These are phyloP conservation scores for Cyberlindnera galapagoensis DNA, from an alignment of 805 yeast species.

Conservation along the genomic window DNA sequence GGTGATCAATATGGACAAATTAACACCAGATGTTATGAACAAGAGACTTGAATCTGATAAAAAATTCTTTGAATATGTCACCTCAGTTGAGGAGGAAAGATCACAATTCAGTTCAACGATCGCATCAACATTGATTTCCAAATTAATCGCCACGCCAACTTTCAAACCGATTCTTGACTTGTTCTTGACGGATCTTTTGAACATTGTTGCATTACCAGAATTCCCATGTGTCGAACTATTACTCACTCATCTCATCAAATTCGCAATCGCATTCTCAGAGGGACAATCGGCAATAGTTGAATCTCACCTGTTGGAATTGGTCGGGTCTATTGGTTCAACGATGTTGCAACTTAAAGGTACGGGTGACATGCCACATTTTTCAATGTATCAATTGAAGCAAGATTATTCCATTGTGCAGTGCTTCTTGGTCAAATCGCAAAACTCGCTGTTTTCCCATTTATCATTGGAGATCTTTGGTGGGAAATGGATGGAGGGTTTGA, in stretches of 20 bases:
- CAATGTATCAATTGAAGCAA: not conserved
- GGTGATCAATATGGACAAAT: constrained; percentile 4
- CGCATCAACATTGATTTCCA: constrained; percentile 14
- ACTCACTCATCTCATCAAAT: constrained; percentile 37
- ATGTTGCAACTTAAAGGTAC: constrained; percentile 33
- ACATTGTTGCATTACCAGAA: constrained; percentile 45
- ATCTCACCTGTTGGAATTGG: constrained; percentile 47
- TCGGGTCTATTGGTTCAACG: constrained; percentile 54
- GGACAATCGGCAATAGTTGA: constrained; percentile 37
- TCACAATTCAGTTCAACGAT: constrained; percentile 7
- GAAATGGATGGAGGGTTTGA: constrained; percentile 16
- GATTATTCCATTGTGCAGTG: constrained; percentile 4
- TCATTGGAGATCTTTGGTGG: constrained; percentile 13
- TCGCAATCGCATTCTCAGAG: constrained; percentile 34
- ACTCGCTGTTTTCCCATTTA: not conserved
- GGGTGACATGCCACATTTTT: constrained; percentile 4
- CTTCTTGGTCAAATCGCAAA: constrained; percentile 1
- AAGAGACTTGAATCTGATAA: constrained; percentile 12
- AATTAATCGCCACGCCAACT: constrained; percentile 26
- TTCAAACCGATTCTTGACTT: constrained; percentile 40
- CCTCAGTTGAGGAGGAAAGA: constrained; percentile 5
- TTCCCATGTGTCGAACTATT: constrained; percentile 56
- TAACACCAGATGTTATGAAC: constrained; percentile 8
- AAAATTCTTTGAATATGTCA: constrained; percentile 2
- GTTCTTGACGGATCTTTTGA: constrained; percentile 49